phyloP scores from a whole-genome alignment of 352 stramenopile species.

The Globisporangium perplexum region DNA sequence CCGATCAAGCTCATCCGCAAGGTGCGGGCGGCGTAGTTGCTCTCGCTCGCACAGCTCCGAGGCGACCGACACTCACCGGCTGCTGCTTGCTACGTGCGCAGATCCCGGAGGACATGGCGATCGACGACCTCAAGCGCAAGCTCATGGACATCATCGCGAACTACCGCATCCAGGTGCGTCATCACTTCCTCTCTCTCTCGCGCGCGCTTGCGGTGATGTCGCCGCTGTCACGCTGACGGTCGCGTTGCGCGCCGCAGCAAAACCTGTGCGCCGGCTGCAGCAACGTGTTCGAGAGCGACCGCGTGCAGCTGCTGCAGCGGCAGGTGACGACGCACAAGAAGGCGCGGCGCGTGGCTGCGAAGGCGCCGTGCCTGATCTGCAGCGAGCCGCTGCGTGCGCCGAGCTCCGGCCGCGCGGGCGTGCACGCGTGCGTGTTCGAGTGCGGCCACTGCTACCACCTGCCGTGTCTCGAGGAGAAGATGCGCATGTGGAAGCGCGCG shows the following conservation, averaged over 20 bases:
- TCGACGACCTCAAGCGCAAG: constrained; percentile 78
- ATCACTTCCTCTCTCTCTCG: too few relatives aligned
- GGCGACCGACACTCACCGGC: too few relatives aligned
- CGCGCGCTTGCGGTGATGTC: too few relatives aligned
- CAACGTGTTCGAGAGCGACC: constrained; percentile 77
- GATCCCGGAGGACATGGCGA: constrained; percentile 82
- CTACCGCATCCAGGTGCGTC: constrained; percentile 60
- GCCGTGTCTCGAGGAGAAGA: constrained; percentile 77
- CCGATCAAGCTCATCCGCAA: constrained; percentile 82
- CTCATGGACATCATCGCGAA: constrained; percentile 73
- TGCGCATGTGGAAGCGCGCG: constrained; percentile 82
- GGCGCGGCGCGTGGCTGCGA: constrained; percentile 48
- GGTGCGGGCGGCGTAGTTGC: too few relatives aligned
- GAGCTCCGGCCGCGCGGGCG: constrained; percentile 36
- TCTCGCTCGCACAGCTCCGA: too few relatives aligned
- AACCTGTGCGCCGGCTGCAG: constrained; percentile 69
- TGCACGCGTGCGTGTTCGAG: constrained; percentile 76
- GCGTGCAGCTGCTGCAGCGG: constrained; percentile 57
- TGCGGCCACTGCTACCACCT: constrained; percentile 82
- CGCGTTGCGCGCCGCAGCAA: constrained; percentile 40
- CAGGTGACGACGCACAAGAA: constrained; percentile 62
- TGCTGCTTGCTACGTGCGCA: too few relatives aligned
- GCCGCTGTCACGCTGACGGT: too few relatives aligned
- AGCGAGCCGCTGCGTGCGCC: constrained; percentile 44
- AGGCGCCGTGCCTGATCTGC: constrained; percentile 64